Evolutionary conservation across 129 eudicot species (phyloP), one percentile per base, ranked within the genome.

Genomic region (Deinandra increscens): DNA sequence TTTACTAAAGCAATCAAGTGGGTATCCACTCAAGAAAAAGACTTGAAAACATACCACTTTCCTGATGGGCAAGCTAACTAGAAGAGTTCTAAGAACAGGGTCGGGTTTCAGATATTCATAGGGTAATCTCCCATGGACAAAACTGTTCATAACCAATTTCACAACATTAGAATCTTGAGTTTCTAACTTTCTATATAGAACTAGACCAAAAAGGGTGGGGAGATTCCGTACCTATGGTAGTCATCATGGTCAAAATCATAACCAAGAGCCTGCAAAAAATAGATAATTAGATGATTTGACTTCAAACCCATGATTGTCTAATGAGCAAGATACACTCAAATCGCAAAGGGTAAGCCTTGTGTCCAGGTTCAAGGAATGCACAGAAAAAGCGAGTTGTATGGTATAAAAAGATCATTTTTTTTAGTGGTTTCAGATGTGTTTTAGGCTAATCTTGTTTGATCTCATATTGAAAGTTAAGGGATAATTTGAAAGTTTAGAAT

Each of bases 91-190:
- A 18, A 94, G 70, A 66, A 88, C 86, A 53, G 67, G 91, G 75
- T 94, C 97, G 0, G 90, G 87, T 80, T 94, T 94, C 61, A 94
- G 78, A 68, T 79, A 70, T 37, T 85, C 93, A 67, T 94, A 94
- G 46, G 99, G 99, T 66, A 94, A 79, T 81, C 96, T 87, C 66
- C 99, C 99, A 71, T 94, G 99, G 14, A 89, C 99, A 74, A 77
- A 87, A 79, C 99, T 94, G 87, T 38, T 11, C 56, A 45, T 22
- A 55, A 38, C 37, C 48, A 62, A 64, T 5, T 22, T 15, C 9
- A 12, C 0, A 56, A 37, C 23, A 39, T 76, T 0, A 69, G 65
- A 48, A 42, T 60, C 0, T 60, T n/a, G 15, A 0, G 13, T 37
- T n/a, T 36, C 39, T 36, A 36, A 36, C 39, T 36, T 34, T 31